These are phyloP conservation scores for Phlebiopsis gigantea DNA, from an alignment of 768 basidiomycete genomes.

Conservation along the genomic window DNA sequence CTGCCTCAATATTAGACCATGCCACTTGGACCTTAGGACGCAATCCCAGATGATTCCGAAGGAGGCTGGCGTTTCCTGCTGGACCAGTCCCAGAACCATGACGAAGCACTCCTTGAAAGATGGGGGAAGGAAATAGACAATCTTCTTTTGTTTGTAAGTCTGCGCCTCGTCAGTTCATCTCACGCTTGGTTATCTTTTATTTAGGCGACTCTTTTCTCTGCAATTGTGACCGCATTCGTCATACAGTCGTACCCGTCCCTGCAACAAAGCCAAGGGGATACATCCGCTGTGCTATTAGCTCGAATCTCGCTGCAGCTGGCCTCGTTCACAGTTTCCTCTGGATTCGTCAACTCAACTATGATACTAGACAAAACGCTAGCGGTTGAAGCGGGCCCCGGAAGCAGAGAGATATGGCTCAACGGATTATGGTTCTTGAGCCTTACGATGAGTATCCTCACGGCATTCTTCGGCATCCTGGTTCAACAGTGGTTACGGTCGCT, in stretches of 20 bases:
- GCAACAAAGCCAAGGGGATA: not conserved
- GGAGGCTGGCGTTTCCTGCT: not conserved
- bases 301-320: slow-evolving; percentile 11
- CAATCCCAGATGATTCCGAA: too few species aligned
- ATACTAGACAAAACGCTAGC: not conserved
- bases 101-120: not conserved
- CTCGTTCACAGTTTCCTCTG: not conserved
- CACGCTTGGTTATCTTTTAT: not conserved
- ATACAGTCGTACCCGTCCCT: slow-evolving; percentile 9
- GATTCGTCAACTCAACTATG: slow-evolving; percentile 11
- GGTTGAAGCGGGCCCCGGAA: not conserved
- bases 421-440: slow-evolving; percentile 22
- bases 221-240: slow-evolving; percentile 6
- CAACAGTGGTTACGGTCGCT: slow-evolving; percentile 23
- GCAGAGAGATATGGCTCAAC: slow-evolving; percentile 14
- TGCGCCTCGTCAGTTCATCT: not conserved
- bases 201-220: slow-evolving; percentile 13
- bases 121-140: not conserved
- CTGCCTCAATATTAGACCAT: too few species aligned
- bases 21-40: too few species aligned
- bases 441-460: slow-evolving; percentile 18
- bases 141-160: not conserved
- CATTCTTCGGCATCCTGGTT: slow-evolving; percentile 22
- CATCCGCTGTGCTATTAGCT: slow-evolving; percentile 1
- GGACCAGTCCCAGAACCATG: not conserved